phyloP scores from a whole-genome alignment of 129 eudicot genomes.

The Flaveria trinervia region DNA sequence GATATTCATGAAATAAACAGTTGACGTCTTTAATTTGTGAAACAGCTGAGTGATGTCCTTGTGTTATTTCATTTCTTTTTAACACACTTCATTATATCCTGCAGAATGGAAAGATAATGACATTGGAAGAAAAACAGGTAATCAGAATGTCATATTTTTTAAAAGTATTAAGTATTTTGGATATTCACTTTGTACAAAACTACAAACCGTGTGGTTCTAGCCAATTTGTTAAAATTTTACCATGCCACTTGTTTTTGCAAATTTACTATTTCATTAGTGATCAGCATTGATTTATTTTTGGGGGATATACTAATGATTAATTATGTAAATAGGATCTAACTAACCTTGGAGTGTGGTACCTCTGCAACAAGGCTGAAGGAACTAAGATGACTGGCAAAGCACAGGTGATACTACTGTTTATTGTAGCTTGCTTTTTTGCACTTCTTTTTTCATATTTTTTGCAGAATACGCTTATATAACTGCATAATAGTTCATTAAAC shows the following conservation, averaged over 20 bases:
- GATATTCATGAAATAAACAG: not conserved
- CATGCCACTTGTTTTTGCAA: not conserved
- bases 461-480: not conserved
- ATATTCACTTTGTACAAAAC: not conserved
- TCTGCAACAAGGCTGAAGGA: slow-evolving; percentile 57
- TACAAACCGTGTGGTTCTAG: not conserved
- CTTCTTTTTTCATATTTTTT: slow-evolving; percentile 6
- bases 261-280: not conserved
- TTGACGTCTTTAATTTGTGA: not conserved
- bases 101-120: slow-evolving; percentile 78
- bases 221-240: not conserved
- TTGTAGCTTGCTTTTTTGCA: not conserved
- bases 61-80: slow-evolving; percentile 7
- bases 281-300: not conserved
- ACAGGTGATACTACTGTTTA: slow-evolving; percentile 26
- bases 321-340: slow-evolving; percentile 48
- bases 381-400: slow-evolving; percentile 36
- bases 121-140: slow-evolving; percentile 88
- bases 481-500: not conserved
- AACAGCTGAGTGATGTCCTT: not conserved
- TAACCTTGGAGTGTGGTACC: slow-evolving; percentile 57
- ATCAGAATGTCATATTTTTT: not conserved
- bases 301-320: slow-evolving; percentile 25
- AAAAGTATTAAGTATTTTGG: not conserved
- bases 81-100: slow-evolving; percentile 11